phyloP scores from a whole-genome alignment of 179 eudicot species.

The Vitellaria paradoxa region DNA sequence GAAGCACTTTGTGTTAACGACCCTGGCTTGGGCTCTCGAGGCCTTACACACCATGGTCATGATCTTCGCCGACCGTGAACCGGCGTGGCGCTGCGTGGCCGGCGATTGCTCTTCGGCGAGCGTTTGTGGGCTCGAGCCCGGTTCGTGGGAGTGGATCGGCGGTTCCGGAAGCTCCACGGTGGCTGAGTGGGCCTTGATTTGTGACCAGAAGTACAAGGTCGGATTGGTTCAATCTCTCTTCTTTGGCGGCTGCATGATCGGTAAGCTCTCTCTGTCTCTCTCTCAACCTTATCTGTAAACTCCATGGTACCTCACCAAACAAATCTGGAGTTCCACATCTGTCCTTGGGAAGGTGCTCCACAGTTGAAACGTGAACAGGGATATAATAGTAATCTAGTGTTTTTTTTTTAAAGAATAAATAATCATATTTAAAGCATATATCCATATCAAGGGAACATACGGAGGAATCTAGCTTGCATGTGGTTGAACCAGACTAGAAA shows the following conservation, averaged over 20 bases:
- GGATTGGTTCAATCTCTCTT: conserved; percentile 77
- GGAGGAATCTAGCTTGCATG: no score
- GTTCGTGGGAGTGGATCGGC: conserved; percentile 68
- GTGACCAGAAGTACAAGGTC: conserved; percentile 68
- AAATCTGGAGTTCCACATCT: no score
- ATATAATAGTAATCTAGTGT: no score
- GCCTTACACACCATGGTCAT: conserved; percentile 89
- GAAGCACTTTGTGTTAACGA: conserved; percentile 58
- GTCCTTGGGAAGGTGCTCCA: no score
- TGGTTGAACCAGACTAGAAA: no score
- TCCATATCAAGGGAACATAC: no score
- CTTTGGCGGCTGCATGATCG: conserved; percentile 79
- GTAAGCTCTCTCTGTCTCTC: conserved; percentile 26
- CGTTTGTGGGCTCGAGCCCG: conserved; percentile 40
- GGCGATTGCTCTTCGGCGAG: conserved; percentile 24
- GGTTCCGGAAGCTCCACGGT: conserved; percentile 53
- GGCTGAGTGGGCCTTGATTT: conserved; percentile 67
- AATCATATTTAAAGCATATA: no score
- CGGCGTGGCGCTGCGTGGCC: conserved; percentile 54
- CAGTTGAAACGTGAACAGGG: no score
- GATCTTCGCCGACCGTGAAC: conserved; percentile 84
- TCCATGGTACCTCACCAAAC: no score
- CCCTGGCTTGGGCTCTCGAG: conserved; percentile 82
- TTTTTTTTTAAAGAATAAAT: no score
- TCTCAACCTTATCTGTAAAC: background rate